phyloP scores from a whole-genome alignment of 441 rosid species.

The Heliophila coronopifolia region DNA sequence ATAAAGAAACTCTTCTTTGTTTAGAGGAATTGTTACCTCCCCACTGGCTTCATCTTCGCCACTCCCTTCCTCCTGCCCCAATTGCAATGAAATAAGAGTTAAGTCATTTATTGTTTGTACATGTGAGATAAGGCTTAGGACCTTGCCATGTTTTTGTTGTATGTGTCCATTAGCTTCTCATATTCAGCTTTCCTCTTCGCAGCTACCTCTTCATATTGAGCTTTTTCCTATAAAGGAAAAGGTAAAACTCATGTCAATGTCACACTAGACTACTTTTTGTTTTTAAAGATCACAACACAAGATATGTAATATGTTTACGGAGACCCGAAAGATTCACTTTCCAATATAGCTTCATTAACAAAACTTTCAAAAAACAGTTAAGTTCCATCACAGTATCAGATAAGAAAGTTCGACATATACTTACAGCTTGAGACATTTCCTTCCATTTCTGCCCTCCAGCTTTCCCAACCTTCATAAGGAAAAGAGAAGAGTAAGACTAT shows the following conservation, averaged over 20 bases:
- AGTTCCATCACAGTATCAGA: neutral
- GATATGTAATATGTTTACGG: neutral
- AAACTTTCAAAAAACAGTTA: neutral
- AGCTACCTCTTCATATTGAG: conserved; percentile 56
- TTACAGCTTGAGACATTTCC: conserved; percentile 53
- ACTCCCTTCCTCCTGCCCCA: conserved; percentile 44
- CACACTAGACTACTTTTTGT: neutral
- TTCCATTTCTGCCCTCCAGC: conserved; percentile 69
- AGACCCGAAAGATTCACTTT: too few relatives aligned
- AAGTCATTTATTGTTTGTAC: neutral
- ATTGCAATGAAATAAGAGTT: conserved; percentile 5
- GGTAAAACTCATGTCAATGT: conserved; percentile 17
- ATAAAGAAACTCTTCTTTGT: neutral
- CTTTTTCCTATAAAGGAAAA: conserved; percentile 42
- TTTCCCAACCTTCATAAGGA: conserved; percentile 57
- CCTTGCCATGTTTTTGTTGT: conserved; percentile 54
- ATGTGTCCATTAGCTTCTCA: conserved; percentile 50
- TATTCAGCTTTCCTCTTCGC: conserved; percentile 51
- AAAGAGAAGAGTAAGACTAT: conserved; percentile 1
- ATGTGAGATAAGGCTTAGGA: neutral
- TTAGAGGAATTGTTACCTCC: conserved; percentile 29
- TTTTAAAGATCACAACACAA: neutral
- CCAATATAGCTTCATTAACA: neutral
- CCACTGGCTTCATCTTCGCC: conserved; percentile 46
- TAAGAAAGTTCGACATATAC: conserved; percentile 13